Base-by-base conservation (phyloP, 2,329 filamentous ascomycete species). In the Paecilomyces sp. region DNA sequence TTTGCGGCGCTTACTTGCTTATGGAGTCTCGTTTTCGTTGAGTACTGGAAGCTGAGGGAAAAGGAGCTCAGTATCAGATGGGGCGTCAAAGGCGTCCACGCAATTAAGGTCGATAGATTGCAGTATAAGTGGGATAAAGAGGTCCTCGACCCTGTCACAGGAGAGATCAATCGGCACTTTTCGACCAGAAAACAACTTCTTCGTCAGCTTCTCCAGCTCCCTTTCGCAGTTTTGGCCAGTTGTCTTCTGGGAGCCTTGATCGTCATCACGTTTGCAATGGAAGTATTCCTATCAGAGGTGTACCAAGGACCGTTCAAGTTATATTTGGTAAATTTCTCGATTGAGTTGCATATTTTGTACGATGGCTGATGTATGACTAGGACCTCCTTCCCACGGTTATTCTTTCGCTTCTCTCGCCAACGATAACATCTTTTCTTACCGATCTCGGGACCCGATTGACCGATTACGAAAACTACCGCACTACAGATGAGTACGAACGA, bases 11-110 rank as follows among this genome's bases (percentile, higher is more conserved):
- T 88, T 53, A 92, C 88, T 70, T 88, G 87, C 33, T 77, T 96
- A n/a, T 96, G 92, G 91, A 88, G 88, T 60, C 87, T 94, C 2
- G 79, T 93, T 55, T 97, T 97, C 70, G 89, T 96, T 59, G 93
- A 97, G 72, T 96, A 90, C 75, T 97, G 93, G 93, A 96, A 95
- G 78, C 89, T 93, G 68, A 91, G 95, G 72, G 91, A 97, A 74
- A 81, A 87, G 1, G 92, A 97, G 69, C 80, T 97, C 6, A 88
- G 89, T 7, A 85, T 96, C 13, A 85, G 91, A 66, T 97, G 93
- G 93, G 89, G 90, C 15, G 92, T 96, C 3, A 87, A 89, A 56
- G 89, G 90, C 6, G 92, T 96, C 1, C 92, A 90, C 3, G 83
- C 81, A 55, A 91, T 97, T 58, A 90, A 96, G 68, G 85, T 85